These are phyloP conservation scores for Meyerozyma guilliermondii DNA, from an alignment of 1,139 yeast species.

Conservation along the genomic window DNA sequence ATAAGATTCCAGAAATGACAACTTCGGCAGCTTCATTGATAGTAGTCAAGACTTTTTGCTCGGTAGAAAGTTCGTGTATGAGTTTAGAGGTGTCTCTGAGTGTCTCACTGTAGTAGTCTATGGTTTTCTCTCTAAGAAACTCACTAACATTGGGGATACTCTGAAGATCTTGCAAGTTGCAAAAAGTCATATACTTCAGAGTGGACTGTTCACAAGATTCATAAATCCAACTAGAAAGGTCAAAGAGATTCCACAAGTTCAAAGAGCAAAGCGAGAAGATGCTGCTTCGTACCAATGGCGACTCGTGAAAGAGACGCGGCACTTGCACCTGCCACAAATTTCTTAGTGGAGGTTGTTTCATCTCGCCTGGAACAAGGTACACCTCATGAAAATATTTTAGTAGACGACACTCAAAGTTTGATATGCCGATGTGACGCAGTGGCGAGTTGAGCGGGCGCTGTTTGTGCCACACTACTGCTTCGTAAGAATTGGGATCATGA, in stretches of 20 bases:
- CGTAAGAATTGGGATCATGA: neutral
- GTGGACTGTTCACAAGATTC: slow-evolving; percentile 2
- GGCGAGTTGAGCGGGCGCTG: slow-evolving; percentile 2
- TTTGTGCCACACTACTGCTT: neutral
- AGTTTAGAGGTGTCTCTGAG: slow-evolving; percentile 6
- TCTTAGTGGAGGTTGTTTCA: slow-evolving; percentile 1
- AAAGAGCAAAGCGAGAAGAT: slow-evolving; percentile 20
- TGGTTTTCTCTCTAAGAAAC: slow-evolving; percentile 1
- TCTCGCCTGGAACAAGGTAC: slow-evolving; percentile 2
- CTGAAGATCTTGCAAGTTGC: neutral
- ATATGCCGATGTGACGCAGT: slow-evolving; percentile 3
- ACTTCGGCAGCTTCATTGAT: slow-evolving; percentile 16
- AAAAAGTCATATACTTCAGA: neutral
- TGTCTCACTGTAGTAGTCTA: neutral
- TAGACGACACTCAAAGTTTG: slow-evolving; percentile 3
- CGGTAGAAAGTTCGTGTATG: slow-evolving; percentile 7
- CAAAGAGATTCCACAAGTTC: slow-evolving; percentile 15
- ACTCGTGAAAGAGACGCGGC: slow-evolving; percentile 14
- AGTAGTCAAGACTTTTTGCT: slow-evolving; percentile 7
- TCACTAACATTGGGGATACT: neutral
- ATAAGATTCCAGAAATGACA: slow-evolving; percentile 17
- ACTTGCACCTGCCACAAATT: slow-evolving; percentile 3
- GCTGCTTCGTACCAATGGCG: slow-evolving; percentile 19
- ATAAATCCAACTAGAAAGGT: slow-evolving; percentile 7
- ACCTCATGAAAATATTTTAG: slow-evolving; percentile 3